A percentile compares a stretch with the other conserved stretches of the same genome.
Evolutionary conservation across 192 early-diverging fungal species (phyloP).

Genomic region (Helicostylum pulchrum): DNA sequence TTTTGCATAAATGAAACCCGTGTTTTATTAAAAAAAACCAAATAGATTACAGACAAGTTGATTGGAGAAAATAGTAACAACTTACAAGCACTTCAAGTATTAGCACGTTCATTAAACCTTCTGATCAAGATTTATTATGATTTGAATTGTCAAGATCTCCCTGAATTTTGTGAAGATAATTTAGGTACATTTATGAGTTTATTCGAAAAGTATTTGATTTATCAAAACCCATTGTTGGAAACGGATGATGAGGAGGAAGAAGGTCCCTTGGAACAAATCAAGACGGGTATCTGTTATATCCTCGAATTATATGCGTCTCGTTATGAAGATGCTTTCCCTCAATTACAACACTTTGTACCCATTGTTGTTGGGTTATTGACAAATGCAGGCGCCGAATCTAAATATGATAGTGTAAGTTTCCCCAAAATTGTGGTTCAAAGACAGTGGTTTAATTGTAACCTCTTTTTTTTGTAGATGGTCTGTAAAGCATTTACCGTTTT

Average conservation of each 20-base stretch:
- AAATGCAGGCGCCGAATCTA: constrained; percentile 61
- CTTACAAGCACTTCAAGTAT: constrained; percentile 57
- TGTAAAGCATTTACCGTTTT: constrained; percentile 89
- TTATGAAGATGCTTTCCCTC: constrained; percentile 87
- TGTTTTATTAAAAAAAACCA: no score
- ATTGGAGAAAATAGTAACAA: constrained; percentile 69
- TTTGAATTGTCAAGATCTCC: constrained; percentile 94
- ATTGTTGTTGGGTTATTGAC: constrained; percentile 88
- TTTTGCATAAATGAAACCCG: neutral
- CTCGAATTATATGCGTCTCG: constrained; percentile 83
- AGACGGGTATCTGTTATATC: constrained; percentile 92
- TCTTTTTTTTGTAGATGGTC: constrained; percentile 56
- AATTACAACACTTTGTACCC: constrained; percentile 80
- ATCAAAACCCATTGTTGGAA: constrained; percentile 69
- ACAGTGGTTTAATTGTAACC: neutral
- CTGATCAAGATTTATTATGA: constrained; percentile 90
- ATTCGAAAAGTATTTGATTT: constrained; percentile 86
- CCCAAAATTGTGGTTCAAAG: neutral
- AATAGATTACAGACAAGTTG: constrained; percentile 70
- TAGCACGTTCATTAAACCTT: constrained; percentile 74
- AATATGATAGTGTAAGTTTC: constrained; percentile 79
- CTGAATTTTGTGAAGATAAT: constrained; percentile 96
- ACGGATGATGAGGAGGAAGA: constrained; percentile 81
- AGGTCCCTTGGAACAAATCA: constrained; percentile 82
- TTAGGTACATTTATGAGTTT: constrained; percentile 76